Conservation (phyloP, 768 basidiomycete genomes). For the Tremella yokohamensis region DNA sequence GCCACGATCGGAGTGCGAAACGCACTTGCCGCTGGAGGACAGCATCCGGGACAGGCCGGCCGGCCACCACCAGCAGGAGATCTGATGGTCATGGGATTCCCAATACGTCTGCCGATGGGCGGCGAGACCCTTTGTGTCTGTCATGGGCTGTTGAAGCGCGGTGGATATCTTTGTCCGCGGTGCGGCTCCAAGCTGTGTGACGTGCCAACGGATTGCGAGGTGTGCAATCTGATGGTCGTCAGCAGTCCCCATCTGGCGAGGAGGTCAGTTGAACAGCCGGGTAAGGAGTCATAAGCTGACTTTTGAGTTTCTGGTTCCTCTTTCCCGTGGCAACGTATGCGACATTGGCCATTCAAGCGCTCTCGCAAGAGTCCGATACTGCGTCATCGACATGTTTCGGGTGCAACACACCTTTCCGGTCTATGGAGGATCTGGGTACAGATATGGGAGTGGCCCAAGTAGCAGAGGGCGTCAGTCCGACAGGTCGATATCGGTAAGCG, state of each 20-base stretch:
- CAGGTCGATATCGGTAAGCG: conserved; percentile 73
- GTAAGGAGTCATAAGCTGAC: conserved; percentile 2
- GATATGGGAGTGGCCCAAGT: conserved; percentile 31
- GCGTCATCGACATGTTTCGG: conserved; percentile 63
- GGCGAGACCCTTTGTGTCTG: conserved; percentile 82
- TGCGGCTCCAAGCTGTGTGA: conserved; percentile 93
- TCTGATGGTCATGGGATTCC: conserved; percentile 99
- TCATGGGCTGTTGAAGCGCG: conserved; percentile 84
- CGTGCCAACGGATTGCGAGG: conserved; percentile 95
- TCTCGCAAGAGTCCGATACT: conserved; percentile 13
- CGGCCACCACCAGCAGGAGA: conserved; percentile 55
- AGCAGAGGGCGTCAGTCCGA: conserved; percentile 70
- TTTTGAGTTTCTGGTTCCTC: conserved; percentile 54
- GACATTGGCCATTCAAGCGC: conserved; percentile 12
- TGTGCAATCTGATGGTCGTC: conserved; percentile 96
- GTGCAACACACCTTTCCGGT: conserved; percentile 69
- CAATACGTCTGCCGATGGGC: conserved; percentile 78
- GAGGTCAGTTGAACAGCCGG: conserved; percentile 54
- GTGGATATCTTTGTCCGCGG: conserved; percentile 91
- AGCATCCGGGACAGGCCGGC: conserved; percentile 57
- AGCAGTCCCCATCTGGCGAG: conserved; percentile 94
- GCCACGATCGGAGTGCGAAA: conserved; percentile 50
- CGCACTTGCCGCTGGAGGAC: conserved; percentile 55
- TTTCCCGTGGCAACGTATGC: conserved; percentile 85
- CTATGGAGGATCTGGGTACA: conserved; percentile 9